Conservation (phyloP, 768 basidiomycete species). For the Panaeolus cyanescens region DNA sequence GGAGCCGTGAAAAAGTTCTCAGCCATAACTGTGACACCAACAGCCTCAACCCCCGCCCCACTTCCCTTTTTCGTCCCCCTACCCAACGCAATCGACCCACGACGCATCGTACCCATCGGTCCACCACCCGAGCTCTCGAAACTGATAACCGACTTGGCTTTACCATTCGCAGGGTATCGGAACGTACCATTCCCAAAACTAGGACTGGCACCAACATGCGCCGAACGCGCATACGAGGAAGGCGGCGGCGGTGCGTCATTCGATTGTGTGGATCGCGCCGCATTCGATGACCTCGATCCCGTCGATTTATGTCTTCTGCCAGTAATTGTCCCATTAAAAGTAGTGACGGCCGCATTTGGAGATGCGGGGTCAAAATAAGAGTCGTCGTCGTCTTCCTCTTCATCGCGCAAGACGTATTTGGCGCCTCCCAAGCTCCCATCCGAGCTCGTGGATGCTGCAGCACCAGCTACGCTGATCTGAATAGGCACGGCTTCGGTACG, state of each 20-base stretch:
- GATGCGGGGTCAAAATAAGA: slow-evolving; percentile 3
- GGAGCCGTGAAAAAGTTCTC: slow-evolving; percentile 77
- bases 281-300: slow-evolving; percentile 20
- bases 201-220: not conserved
- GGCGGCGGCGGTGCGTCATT: slow-evolving; percentile 22
- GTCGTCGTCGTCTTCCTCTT: slow-evolving; percentile 67
- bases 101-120: slow-evolving; percentile 32
- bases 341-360: slow-evolving; percentile 23
- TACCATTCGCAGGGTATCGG: slow-evolving; percentile 32
- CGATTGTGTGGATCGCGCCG: slow-evolving; percentile 17
- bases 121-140: slow-evolving; percentile 50
- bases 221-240: slow-evolving; percentile 14
- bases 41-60: slow-evolving; percentile 76
- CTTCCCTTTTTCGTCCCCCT: slow-evolving; percentile 60
- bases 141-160: slow-evolving; percentile 63
- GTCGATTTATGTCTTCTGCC: slow-evolving; percentile 24
- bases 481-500: slow-evolving; percentile 58
- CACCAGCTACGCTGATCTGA: slow-evolving; percentile 25
- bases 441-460: slow-evolving; percentile 22
- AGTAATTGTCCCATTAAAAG: slow-evolving; percentile 4
- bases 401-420: slow-evolving; percentile 47
- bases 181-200: slow-evolving; percentile 3
- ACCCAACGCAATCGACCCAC: slow-evolving; percentile 68
- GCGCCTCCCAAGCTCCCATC: slow-evolving; percentile 16
- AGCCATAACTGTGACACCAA: slow-evolving; percentile 62